Percentiles rank a stretch among this genome's conserved stretches.
Evolutionary conservation across 805 yeast genomes (phyloP).

Genomic region (Metschnikowia sp.): DNA sequence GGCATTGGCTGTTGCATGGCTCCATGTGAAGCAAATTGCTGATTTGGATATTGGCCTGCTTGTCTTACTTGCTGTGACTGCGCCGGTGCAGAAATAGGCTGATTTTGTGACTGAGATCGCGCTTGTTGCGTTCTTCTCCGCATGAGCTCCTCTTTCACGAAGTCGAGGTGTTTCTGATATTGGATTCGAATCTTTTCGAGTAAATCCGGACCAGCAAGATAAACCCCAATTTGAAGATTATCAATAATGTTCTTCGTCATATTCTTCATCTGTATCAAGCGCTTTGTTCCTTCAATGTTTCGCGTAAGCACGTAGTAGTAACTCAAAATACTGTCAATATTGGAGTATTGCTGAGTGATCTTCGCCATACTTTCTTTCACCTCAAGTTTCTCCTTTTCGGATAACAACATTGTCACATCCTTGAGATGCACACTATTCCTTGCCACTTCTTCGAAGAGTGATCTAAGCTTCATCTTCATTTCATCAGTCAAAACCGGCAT

Average conservation of each 20-base stretch:
- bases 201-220: conserved; percentile 68
- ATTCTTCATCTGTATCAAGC: conserved; percentile 72
- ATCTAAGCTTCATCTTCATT: conserved; percentile 58
- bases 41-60: conserved; percentile 1
- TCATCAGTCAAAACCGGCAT: conserved; percentile 50
- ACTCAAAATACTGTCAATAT: conserved; percentile 74
- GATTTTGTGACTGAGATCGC: conserved; percentile 10
- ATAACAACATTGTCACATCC: conserved; percentile 59
- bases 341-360: conserved; percentile 57
- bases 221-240: conserved; percentile 59
- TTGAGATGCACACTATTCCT: conserved; percentile 62
- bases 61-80: conserved; percentile 7
- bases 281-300: conserved; percentile 70
- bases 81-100: conserved; percentile 2
- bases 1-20: conserved; percentile 10
- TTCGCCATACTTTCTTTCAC: conserved; percentile 54
- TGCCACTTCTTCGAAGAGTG: conserved; percentile 66
- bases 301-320: conserved; percentile 74
- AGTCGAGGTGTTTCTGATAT: conserved; percentile 69
- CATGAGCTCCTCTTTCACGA: conserved; percentile 61
- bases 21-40: conserved; percentile 6
- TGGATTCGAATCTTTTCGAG: conserved; percentile 68
- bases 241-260: conserved; percentile 77
- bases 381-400: conserved; percentile 60
- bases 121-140: conserved; percentile 35